phyloP scores from a whole-genome alignment of 306 rosid genomes.

The Hippophae gyantsensis region DNA sequence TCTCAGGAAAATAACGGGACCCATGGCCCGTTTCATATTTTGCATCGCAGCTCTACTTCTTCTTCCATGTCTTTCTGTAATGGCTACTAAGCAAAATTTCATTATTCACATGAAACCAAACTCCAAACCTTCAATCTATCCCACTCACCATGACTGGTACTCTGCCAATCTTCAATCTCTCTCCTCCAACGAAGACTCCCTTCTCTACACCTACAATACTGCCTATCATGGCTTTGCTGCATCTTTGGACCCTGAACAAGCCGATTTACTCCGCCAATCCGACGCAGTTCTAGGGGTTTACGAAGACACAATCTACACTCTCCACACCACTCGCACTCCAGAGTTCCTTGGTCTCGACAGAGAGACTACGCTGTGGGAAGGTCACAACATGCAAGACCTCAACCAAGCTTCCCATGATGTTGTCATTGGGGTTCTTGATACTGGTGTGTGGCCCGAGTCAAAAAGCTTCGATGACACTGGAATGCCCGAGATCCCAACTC shows the following conservation, averaged over 20 bases:
- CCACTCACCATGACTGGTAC: conserved; percentile 26
- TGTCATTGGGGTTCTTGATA: conserved; percentile 20
- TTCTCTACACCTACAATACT: conserved; percentile 18
- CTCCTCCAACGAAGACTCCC: neutral
- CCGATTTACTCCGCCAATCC: conserved; percentile 8
- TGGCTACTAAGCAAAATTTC: neutral
- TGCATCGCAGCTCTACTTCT: too few relatives aligned
- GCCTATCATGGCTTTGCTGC: conserved; percentile 30
- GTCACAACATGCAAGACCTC: conserved; percentile 15
- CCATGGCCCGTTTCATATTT: too few relatives aligned
- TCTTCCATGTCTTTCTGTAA: too few relatives aligned
- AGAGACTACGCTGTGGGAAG: conserved; percentile 15
- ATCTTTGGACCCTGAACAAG: conserved; percentile 3
- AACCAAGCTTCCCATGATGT: neutral
- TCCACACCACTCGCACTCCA: conserved; percentile 26
- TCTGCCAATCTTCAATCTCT: conserved; percentile 20
- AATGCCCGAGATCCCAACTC: conserved; percentile 13
- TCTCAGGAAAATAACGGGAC: too few relatives aligned
- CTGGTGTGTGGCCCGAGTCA: conserved; percentile 25
- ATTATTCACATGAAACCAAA: conserved; percentile 25
- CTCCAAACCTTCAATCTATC: conserved; percentile 15
- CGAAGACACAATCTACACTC: conserved; percentile 4
- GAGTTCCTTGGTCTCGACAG: conserved; percentile 19
- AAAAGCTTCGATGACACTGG: conserved; percentile 22
- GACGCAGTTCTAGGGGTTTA: conserved; percentile 18